A percentile compares a stretch with the other conserved stretches of the same genome.
phyloP scores from a whole-genome alignment of 139 green algal species.

The Volvox africanus region DNA sequence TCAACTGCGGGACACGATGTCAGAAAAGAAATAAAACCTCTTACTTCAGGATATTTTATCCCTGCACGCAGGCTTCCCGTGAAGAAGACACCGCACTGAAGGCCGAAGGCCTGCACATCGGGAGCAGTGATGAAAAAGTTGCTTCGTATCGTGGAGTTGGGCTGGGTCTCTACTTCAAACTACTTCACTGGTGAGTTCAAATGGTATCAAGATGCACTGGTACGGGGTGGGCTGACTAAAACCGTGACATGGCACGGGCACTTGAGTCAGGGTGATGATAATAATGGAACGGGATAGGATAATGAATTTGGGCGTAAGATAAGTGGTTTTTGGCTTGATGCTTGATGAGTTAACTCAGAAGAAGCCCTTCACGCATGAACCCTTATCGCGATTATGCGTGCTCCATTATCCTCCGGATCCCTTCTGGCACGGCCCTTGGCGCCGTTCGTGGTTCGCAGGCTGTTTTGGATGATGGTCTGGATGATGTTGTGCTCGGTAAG shows the following conservation, averaged over 20 bases:
- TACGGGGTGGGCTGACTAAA: background rate
- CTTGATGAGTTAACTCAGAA: too few relatives aligned
- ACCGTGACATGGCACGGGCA: background rate
- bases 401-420: too few relatives aligned
- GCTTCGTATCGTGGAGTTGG: constrained; percentile 11
- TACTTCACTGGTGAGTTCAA: constrained; percentile 24
- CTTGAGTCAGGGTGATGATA: too few relatives aligned
- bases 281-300: too few relatives aligned
- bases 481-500: constrained; percentile 45
- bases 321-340: too few relatives aligned
- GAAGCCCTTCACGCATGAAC: too few relatives aligned
- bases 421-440: too few relatives aligned
- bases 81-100: background rate
- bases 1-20: too few relatives aligned
- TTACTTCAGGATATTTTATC: background rate
- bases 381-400: too few relatives aligned
- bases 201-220: too few relatives aligned
- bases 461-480: constrained; percentile 35
- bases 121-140: constrained; percentile 20
- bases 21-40: background rate
- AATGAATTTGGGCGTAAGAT: too few relatives aligned
- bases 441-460: background rate
- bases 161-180: constrained; percentile 31
- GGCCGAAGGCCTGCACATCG: constrained; percentile 3
- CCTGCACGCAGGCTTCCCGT: background rate